These are phyloP conservation scores for Mesembryanthemum crystallinum DNA, from an alignment of 148 eudicot genomes.

Conservation along the genomic window DNA sequence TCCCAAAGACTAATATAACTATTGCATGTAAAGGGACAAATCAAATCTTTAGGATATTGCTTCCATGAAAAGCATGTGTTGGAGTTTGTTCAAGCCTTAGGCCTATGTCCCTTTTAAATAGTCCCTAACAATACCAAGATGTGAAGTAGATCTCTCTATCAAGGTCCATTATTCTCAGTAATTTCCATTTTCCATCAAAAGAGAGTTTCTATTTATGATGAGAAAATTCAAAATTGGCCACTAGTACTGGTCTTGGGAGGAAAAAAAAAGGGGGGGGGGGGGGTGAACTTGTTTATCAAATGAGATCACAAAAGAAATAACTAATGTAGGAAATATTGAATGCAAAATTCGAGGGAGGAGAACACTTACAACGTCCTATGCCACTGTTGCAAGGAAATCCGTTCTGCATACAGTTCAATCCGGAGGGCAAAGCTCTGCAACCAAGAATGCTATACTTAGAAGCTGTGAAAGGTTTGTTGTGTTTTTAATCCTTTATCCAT, in stretches of 20 bases:
- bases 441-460: conserved; percentile 13
- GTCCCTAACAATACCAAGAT: neutral
- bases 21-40: too few relatives aligned
- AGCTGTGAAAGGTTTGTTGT: neutral
- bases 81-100: too few relatives aligned
- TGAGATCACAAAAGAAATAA: neutral
- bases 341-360: neutral
- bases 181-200: neutral
- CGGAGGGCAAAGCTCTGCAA: conserved; percentile 34
- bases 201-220: neutral
- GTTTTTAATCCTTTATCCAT: neutral
- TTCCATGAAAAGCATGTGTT: too few relatives aligned
- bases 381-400: conserved; percentile 38
- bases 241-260: neutral
- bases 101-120: too few relatives aligned
- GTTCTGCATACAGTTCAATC: conserved; percentile 31
- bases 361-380: conserved; percentile 33
- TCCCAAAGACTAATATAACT: too few relatives aligned
- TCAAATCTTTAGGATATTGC: too few relatives aligned
- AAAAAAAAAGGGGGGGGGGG: too few relatives aligned
- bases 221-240: neutral
- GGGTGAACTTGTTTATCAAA: neutral
- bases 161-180: neutral
- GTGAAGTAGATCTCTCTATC: neutral
- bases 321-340: neutral